phyloP scores from a whole-genome alignment of 306 rosid genomes.

The Purshia tridentata region DNA sequence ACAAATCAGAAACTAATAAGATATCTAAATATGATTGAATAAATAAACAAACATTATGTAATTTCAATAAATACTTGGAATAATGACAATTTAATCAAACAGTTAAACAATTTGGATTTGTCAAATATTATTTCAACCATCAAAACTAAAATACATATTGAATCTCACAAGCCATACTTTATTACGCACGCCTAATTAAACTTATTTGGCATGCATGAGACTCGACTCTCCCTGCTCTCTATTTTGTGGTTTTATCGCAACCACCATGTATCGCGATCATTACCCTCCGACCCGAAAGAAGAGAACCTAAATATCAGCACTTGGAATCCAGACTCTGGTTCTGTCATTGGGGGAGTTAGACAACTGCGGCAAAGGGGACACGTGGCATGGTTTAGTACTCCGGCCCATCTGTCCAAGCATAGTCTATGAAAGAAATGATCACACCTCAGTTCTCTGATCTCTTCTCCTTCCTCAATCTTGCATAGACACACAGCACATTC shows the following conservation, averaged over 20 bases:
- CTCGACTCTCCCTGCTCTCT: no score
- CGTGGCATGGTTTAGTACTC: background rate
- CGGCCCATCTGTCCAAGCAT: constrained; percentile 47
- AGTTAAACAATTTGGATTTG: no score
- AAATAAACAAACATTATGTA: no score
- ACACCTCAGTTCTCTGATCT: constrained; percentile 42
- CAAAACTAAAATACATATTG: no score
- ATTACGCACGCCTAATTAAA: no score
- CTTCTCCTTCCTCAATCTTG: constrained; percentile 46
- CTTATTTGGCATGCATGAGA: no score
- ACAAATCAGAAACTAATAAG: no score
- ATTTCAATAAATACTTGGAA: no score
- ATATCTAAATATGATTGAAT: no score
- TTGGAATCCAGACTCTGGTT: constrained; percentile 23
- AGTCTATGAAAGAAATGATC: constrained; percentile 34
- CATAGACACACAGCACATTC: constrained; percentile 46
- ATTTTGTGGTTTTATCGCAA: constrained; percentile 28
- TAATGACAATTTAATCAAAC: no score
- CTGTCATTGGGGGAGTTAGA: constrained; percentile 14
- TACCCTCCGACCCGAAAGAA: background rate
- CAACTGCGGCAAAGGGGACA: constrained; percentile 56
- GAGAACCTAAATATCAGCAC: constrained; percentile 30
- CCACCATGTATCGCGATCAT: constrained; percentile 40
- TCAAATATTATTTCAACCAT: no score
- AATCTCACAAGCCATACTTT: no score